A percentile compares a stretch with the other conserved stretches of the same genome.
Conservation (phyloP, 225 moss, liverwort and hornwort genomes). For the Sphagnum tenellum region DNA sequence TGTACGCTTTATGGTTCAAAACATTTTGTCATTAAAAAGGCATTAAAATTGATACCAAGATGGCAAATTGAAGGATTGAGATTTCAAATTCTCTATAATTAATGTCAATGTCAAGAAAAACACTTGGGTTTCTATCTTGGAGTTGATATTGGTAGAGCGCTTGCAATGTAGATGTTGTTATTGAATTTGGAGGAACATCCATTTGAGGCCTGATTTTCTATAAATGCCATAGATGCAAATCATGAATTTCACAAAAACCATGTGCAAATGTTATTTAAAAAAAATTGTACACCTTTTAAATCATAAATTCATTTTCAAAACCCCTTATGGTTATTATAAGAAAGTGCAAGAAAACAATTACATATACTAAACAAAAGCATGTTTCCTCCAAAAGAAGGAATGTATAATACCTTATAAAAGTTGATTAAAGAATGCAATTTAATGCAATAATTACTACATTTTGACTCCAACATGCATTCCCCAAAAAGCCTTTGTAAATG, state of each 20-base stretch:
- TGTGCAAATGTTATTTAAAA: too few species aligned
- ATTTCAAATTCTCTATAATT: conserved; percentile 1
- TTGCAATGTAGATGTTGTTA: neutral
- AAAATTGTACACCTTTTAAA: too few species aligned
- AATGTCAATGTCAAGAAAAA: neutral
- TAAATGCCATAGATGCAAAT: neutral
- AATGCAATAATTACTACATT: neutral
- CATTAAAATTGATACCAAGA: neutral
- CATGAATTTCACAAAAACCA: too few species aligned
- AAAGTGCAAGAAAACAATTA: neutral
- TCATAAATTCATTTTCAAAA: neutral
- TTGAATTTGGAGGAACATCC: neutral
- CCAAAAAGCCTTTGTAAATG: neutral
- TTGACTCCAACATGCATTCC: neutral
- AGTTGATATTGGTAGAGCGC: neutral
- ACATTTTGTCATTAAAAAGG: too few species aligned
- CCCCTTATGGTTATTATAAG: neutral
- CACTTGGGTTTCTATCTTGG: neutral
- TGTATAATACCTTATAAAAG: neutral
- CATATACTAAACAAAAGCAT: too few species aligned
- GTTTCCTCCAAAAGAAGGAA: too few species aligned
- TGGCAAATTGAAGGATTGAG: neutral
- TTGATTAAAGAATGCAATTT: neutral
- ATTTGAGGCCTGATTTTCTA: neutral
- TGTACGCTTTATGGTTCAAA: too few species aligned